Evolutionary conservation across 1,139 yeast species (phyloP).

Genomic region (Yamadazyma kanchanaburiensis): DNA sequence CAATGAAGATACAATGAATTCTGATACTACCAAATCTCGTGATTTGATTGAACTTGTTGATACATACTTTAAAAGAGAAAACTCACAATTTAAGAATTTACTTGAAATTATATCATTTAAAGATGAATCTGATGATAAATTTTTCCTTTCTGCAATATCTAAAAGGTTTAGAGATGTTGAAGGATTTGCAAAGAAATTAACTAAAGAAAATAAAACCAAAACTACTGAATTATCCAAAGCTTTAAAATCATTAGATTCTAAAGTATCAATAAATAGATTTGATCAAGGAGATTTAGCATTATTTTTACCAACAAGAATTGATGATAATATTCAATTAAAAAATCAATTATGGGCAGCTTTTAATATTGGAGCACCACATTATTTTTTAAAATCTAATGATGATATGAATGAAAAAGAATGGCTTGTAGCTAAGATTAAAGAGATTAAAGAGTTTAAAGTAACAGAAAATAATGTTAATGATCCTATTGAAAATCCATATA

Average conservation of each 20-base stretch:
- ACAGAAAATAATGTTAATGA: constrained; percentile 31
- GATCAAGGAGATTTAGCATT: constrained; percentile 71
- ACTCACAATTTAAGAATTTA: constrained; percentile 21
- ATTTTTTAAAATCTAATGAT: constrained; percentile 46
- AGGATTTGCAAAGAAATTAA: constrained; percentile 80
- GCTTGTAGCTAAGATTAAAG: constrained; percentile 62
- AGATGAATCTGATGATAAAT: constrained; percentile 30
- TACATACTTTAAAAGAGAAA: constrained; percentile 11
- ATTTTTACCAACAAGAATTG: constrained; percentile 72
- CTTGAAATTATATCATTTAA: constrained; percentile 27
- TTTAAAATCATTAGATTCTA: constrained; percentile 36
- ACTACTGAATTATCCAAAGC: constrained; percentile 41
- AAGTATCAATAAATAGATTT: constrained; percentile 66
- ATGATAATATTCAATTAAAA: constrained; percentile 18
- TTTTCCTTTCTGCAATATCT: constrained; percentile 63
- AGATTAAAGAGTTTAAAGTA: constrained; percentile 46
- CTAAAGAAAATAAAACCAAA: constrained; percentile 64
- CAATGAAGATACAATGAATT: constrained; percentile 14
- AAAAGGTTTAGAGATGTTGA: constrained; percentile 88
- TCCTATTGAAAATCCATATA: constrained; percentile 43
- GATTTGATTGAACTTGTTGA: constrained; percentile 17
- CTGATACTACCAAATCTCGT: constrained; percentile 11
- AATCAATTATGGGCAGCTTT: constrained; percentile 82
- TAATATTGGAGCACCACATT: constrained; percentile 78
- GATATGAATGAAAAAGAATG: constrained; percentile 51